Percentiles rank a stretch among this genome's conserved stretches.
These are phyloP conservation scores for Sporopachydermia quercuum DNA, from an alignment of 805 yeast genomes.

Conservation along the genomic window DNA sequence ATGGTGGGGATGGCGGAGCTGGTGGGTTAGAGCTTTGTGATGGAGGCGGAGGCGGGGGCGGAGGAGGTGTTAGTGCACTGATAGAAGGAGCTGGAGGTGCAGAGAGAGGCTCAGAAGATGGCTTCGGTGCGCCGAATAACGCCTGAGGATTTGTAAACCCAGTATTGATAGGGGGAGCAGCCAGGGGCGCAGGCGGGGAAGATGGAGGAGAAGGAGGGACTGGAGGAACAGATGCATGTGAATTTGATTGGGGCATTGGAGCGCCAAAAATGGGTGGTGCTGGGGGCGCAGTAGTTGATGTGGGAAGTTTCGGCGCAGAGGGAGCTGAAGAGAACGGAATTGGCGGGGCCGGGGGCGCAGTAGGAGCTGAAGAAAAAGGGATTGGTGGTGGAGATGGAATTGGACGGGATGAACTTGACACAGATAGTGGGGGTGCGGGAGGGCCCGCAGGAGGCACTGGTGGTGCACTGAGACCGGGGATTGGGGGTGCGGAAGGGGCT, in stretches of 20 bases:
- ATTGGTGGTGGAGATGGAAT: slow-evolving; percentile 5
- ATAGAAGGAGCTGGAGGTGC: slow-evolving; percentile 8
- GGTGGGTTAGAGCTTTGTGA: slow-evolving; percentile 13
- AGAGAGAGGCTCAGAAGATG: slow-evolving; percentile 7
- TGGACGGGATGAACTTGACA: slow-evolving; percentile 9
- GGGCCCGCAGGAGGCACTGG: slow-evolving; percentile 8
- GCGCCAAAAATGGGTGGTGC: slow-evolving; percentile 14
- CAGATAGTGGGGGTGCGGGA: slow-evolving; percentile 8
- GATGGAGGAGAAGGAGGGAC: slow-evolving; percentile 13
- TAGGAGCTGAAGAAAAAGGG: slow-evolving; percentile 7
- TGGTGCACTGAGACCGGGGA: slow-evolving; percentile 5
- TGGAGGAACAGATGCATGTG: slow-evolving; percentile 14
- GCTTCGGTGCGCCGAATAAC: slow-evolving; percentile 4
- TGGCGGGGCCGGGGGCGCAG: slow-evolving; percentile 19
- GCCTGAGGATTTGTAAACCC: slow-evolving; percentile 2
- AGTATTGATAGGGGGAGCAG: slow-evolving; percentile 8
- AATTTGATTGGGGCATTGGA: slow-evolving; percentile 15
- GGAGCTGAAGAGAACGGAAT: slow-evolving; percentile 13
- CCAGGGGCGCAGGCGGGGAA: slow-evolving; percentile 10
- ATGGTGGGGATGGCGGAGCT: slow-evolving; percentile 9
- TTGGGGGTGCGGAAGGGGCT: slow-evolving; percentile 7
- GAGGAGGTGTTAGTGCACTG: slow-evolving; percentile 19
- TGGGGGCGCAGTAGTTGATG: slow-evolving; percentile 6
- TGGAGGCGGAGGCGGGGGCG: slow-evolving; percentile 18
- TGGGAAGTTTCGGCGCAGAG: slow-evolving; percentile 9